Percentiles rank a stretch among this genome's conserved stretches.
phyloP scores from a whole-genome alignment of 257 asterid genomes.

The Henckelia pumila region DNA sequence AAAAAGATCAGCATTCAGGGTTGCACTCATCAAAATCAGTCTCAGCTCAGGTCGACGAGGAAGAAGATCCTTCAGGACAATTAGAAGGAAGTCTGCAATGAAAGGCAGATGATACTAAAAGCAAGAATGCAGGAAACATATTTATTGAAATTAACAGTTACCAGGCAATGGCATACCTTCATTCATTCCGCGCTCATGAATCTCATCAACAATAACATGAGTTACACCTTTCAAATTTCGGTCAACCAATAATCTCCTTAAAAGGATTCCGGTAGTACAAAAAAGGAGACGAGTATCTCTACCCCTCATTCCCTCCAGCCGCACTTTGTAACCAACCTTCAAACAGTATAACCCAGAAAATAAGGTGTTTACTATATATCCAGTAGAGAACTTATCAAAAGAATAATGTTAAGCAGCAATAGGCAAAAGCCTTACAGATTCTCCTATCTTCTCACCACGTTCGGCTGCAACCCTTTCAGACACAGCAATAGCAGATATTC shows the following conservation, averaged over 20 bases:
- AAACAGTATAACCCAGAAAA: conserved; percentile 21
- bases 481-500: conserved; percentile 90
- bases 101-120: conserved; percentile 31
- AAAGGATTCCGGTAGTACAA: conserved; percentile 84
- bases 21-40: conserved; percentile 90
- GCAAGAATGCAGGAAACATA: conserved; percentile 20
- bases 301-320: conserved; percentile 95
- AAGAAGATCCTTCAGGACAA: conserved; percentile 91
- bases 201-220: conserved; percentile 88
- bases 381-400: not conserved
- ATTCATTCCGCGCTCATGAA: conserved; percentile 98
- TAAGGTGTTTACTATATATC: conserved; percentile 13
- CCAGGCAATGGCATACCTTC: conserved; percentile 60
- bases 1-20: conserved; percentile 87
- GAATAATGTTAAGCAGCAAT: conserved; percentile 24
- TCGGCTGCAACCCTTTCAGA: conserved; percentile 95
- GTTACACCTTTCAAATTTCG: conserved; percentile 79
- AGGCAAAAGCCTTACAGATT: conserved; percentile 58
- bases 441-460: conserved; percentile 90
- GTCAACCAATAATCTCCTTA: conserved; percentile 83
- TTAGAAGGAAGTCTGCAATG: conserved; percentile 80
- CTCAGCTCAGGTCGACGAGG: conserved; percentile 81
- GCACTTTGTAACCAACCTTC: conserved; percentile 93
- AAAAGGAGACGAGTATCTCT: conserved; percentile 89
- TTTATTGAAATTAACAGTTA: conserved; percentile 21